Conservation (phyloP, 2,329 filamentous ascomycete species). For the Lachnellula suecica region DNA sequence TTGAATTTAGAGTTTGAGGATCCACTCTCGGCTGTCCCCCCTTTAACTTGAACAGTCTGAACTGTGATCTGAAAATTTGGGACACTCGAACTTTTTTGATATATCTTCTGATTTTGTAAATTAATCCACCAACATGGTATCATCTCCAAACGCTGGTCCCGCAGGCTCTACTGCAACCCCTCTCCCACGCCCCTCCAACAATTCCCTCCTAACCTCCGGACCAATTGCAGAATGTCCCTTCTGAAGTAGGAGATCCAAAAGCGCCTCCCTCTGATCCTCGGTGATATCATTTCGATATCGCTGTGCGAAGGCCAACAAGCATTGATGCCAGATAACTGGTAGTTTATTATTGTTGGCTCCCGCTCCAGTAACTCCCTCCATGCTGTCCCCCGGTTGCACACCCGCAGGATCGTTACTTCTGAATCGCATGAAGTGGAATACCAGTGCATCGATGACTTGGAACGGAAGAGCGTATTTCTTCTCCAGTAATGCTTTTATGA, state of each 20-base stretch:
- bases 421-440: constrained; percentile 96
- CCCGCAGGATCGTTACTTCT: constrained; percentile 64
- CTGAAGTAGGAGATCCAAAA: constrained; percentile 81
- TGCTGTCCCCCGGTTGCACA: constrained; percentile 48
- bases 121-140: constrained; percentile 78
- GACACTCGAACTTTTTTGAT: too few species aligned
- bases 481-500: constrained; percentile 89
- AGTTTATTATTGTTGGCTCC: constrained; percentile 61
- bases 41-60: background rate
- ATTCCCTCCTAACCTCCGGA: constrained; percentile 84
- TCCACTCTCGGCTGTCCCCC: too few species aligned
- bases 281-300: constrained; percentile 95
- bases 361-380: constrained; percentile 47
- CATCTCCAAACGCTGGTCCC: constrained; percentile 64
- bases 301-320: constrained; percentile 86
- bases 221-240: constrained; percentile 87
- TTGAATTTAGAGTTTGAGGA: too few species aligned
- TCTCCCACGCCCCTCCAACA: constrained; percentile 83
- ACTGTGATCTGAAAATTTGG: background rate
- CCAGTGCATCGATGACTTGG: constrained; percentile 89
- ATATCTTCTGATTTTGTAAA: constrained; percentile 3
- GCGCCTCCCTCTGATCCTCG: constrained; percentile 87
- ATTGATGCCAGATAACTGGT: constrained; percentile 96
- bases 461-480: constrained; percentile 97
- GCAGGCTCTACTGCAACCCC: constrained; percentile 68